Base-by-base conservation (phyloP, 1,284 basidiomycete species). In the Ceratobasidium sp. region DNA sequence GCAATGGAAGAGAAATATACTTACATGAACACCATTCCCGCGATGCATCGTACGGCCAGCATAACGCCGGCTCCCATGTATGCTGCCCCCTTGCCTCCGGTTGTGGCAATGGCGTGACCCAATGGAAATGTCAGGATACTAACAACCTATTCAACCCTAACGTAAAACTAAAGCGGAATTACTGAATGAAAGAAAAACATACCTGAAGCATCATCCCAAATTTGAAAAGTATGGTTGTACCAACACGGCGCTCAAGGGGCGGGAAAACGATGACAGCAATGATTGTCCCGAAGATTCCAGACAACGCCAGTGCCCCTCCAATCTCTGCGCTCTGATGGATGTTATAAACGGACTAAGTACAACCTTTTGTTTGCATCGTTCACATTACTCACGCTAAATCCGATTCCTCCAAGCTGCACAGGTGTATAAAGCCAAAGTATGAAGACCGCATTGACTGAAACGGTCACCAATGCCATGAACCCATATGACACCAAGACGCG, bases 221-320 rank as follows among this genome's bases (percentile, higher is more conserved):
- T 15, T 81, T 78, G 66, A 85, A 86, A 0, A 85, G 67, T 9
- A 71, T 77, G 28, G 84, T 80, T 1, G 84, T 85, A 0, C 85
- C 85, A 0, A 83, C 69, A 3, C 80, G 77, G 6, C 77, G 75
- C 62, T 86, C 84, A 0, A 85, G 78, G 0, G 83, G 81, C 4
- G 85, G 83, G 81, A 86, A 86, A 20, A 85, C 75, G 67, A 84
- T 65, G 17, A 85, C 75, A 68, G 85, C 74, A 66, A 84, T 67
- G 13, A 84, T 74, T 65, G 85, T 82, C 7, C 83, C 82, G 1
- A 82, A 76, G 4, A 48, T 57, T 9, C 73, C 73, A 28, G 75
- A 57, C 15, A 59, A n/a, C 10, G 80, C 79, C 57, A 86, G 81
- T 2, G 84, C 81, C 4, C 78, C 77, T 28, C 83, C 83, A 46